Evolutionary conservation across 345 rosid species (phyloP), one percentile per base, ranked within the genome.

Genomic region (Kandelia obovata): DNA sequence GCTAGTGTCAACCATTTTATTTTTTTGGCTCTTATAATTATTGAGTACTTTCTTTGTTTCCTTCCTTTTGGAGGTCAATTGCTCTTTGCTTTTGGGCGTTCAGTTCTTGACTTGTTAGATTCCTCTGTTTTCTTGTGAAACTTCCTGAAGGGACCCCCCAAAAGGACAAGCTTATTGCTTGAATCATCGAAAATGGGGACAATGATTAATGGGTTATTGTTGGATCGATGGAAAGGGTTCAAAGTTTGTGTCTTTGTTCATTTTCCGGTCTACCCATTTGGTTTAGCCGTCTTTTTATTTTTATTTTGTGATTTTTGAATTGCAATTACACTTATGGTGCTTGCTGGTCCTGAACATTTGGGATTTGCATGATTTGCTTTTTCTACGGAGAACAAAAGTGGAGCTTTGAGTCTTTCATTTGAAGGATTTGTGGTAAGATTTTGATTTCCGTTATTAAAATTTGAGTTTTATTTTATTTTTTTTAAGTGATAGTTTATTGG

Each of bases 381-480:
- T 65, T 58, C 31, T 30, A 25, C 9, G 55, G 53, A 58, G 26
- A 15, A 6, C 32, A 26, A 62, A 62, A 23, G 10, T 61, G 63
- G 58, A 69, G 74, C 62, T 61, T 71, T 28, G 52, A 32, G 32
- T 58, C 63, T 61, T 69, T 58, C 70, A 26, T 58, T 46, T 75
- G 62, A 73, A 75, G 49, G 67, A 65, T 66, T 61, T 67, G 64
- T 53, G 77, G 85, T 82, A 53, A 71, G 73, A 53, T 58, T 73
- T 52, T 27, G 35, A 31, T 51, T 64, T 6, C 17, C 31, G 6
- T 25, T 43, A 32, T 43, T 58, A 0, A 1, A 55, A 23, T 7
- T 17, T 10, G 7, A 19, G 25, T 17, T 30, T 61, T 19, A 30
- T 7, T 52, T 47, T 19, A 37, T 21, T 13, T 27, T 6, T 21